Evolutionary conservation across 164 flowering plant species (phyloP).

Genomic region (Paratinospora sagittata): DNA sequence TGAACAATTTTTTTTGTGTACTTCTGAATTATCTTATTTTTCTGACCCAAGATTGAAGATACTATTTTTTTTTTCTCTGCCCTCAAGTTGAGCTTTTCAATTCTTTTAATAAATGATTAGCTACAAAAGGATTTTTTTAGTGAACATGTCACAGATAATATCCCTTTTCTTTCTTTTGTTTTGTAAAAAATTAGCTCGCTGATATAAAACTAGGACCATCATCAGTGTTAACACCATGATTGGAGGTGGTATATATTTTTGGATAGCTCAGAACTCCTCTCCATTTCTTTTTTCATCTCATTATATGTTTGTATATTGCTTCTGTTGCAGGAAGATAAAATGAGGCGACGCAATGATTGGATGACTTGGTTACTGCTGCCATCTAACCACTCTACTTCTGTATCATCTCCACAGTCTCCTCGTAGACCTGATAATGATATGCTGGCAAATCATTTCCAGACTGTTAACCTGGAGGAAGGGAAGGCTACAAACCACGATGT

Average conservation of each 20-base stretch:
- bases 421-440: slow-evolving; percentile 15
- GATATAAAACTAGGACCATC: too few relatives aligned
- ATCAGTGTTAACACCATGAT: too few relatives aligned
- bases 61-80: too few relatives aligned
- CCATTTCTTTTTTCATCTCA: background rate
- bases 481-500: slow-evolving; percentile 11
- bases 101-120: too few relatives aligned
- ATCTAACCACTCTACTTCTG: slow-evolving; percentile 15
- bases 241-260: background rate
- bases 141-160: too few relatives aligned
- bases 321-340: slow-evolving; percentile 46
- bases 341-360: slow-evolving; percentile 57
- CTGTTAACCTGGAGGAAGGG: slow-evolving; percentile 29
- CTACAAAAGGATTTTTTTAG: too few relatives aligned
- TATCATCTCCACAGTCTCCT: slow-evolving; percentile 17
- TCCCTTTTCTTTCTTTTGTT: too few relatives aligned
- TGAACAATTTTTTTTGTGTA: too few relatives aligned
- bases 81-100: too few relatives aligned
- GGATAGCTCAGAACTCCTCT: background rate
- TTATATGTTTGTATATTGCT: background rate
- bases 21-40: too few relatives aligned
- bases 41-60: too few relatives aligned
- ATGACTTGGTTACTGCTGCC: slow-evolving; percentile 35
- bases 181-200: too few relatives aligned
- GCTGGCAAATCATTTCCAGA: slow-evolving; percentile 24